Evolutionary conservation across 2,329 filamentous ascomycete genomes (phyloP).

Genomic region (Exophiala calicioides): DNA sequence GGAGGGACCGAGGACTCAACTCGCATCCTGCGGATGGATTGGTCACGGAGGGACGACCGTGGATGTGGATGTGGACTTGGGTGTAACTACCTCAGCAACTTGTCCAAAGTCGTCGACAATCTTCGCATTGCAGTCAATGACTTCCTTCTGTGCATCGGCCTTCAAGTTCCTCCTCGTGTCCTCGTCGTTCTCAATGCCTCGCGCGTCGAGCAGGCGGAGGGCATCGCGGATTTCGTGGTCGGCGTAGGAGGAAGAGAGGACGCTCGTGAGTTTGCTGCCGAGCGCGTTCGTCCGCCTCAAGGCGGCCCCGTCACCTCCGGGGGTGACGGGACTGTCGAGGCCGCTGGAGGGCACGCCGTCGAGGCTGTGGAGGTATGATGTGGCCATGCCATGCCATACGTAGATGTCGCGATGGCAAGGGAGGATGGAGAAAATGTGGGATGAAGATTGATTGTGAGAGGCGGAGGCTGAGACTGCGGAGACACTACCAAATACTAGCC

Average conservation of each 20-base stretch:
- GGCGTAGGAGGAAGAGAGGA: constrained; percentile 88
- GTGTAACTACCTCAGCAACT: constrained; percentile 72
- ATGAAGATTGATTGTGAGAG: neutral
- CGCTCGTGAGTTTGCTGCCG: constrained; percentile 76
- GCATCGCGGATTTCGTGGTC: constrained; percentile 90
- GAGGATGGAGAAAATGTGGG: constrained; percentile 2
- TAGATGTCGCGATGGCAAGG: constrained; percentile 6
- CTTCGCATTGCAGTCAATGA: constrained; percentile 87
- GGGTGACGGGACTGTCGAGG: constrained; percentile 14
- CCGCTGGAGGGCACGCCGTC: constrained; percentile 15
- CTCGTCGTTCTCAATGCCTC: constrained; percentile 70
- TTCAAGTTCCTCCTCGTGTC: constrained; percentile 78
- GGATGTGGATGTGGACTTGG: neutral
- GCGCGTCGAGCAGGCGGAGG: constrained; percentile 72
- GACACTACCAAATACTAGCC: no score
- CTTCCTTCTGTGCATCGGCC: constrained; percentile 68
- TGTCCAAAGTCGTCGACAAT: constrained; percentile 85
- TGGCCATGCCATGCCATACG: constrained; percentile 11
- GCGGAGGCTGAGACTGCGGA: constrained; percentile 9
- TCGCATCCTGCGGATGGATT: no score
- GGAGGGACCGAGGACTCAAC: no score
- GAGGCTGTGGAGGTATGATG: constrained; percentile 13
- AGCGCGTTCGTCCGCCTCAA: constrained; percentile 59
- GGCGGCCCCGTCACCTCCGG: constrained; percentile 11
- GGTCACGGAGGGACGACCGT: no score